phyloP scores from a whole-genome alignment of 352 stramenopile genomes.

The Pythium brassicae region DNA sequence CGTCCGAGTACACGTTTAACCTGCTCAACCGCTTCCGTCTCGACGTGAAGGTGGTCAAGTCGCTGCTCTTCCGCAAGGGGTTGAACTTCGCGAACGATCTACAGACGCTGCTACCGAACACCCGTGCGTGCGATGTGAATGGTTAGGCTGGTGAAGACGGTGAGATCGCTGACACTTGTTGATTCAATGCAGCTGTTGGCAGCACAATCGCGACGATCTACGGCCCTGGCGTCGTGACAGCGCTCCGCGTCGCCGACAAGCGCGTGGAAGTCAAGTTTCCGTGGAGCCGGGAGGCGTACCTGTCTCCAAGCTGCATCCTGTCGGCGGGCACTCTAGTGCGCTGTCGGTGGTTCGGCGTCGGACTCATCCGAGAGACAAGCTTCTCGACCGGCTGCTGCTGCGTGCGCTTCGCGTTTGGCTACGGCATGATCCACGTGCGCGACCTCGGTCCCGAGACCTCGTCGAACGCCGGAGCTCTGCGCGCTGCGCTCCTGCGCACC shows the following conservation, averaged over 20 bases:
- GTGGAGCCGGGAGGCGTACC: constrained; percentile 58
- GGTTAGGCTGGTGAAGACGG: neutral
- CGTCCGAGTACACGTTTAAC: constrained; percentile 67
- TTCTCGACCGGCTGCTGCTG: constrained; percentile 56
- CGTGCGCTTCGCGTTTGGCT: constrained; percentile 64
- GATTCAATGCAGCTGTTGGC: constrained; percentile 38
- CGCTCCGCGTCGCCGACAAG: constrained; percentile 43
- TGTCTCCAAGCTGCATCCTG: constrained; percentile 47
- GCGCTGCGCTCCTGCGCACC: constrained; percentile 17
- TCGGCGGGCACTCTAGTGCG: constrained; percentile 41
- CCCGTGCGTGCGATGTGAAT: constrained; percentile 26
- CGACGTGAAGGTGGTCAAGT: constrained; percentile 72
- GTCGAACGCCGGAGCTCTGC: constrained; percentile 24
- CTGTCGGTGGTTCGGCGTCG: constrained; percentile 46
- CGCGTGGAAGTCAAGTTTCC: constrained; percentile 66
- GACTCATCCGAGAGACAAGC: constrained; percentile 55
- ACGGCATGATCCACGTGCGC: constrained; percentile 49
- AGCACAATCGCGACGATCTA: constrained; percentile 58
- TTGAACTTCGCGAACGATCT: constrained; percentile 38
- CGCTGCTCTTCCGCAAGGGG: constrained; percentile 51
- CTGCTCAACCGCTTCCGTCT: constrained; percentile 71
- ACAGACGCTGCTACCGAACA: constrained; percentile 25
- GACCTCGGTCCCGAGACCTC: constrained; percentile 38
- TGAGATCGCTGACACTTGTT: neutral
- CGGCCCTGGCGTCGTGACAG: constrained; percentile 57